Conservation (phyloP, 495 filamentous ascomycete species). For the Penicillium cosmopolitanum region DNA sequence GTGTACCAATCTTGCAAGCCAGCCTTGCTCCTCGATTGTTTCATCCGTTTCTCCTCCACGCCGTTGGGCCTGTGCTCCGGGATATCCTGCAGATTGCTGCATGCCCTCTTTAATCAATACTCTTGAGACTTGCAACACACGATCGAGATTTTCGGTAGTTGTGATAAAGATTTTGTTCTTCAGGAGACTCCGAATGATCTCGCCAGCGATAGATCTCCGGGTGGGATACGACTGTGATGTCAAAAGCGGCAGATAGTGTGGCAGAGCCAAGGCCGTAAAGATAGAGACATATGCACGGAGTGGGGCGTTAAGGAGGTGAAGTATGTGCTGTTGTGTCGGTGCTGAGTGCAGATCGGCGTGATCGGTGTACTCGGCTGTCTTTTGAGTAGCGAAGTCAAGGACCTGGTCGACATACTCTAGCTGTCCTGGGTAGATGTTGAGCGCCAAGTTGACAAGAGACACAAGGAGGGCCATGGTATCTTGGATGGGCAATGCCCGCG, state of each 20-base stretch:
- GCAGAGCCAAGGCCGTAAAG: constrained; percentile 89
- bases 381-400: constrained; percentile 82
- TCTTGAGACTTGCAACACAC: constrained; percentile 81
- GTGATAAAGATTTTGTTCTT: constrained; percentile 79
- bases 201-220: constrained; percentile 84
- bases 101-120: constrained; percentile 92
- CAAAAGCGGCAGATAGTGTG: constrained; percentile 86
- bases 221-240: constrained; percentile 94
- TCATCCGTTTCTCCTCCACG: constrained; percentile 84
- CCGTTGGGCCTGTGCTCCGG: constrained; percentile 68
- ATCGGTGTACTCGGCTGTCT: constrained; percentile 87
- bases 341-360: constrained; percentile 92
- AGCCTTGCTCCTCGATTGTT: constrained; percentile 96
- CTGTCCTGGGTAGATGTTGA: constrained; percentile 92
- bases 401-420: constrained; percentile 97
- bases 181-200: constrained; percentile 77
- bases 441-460: constrained; percentile 86
- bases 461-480: constrained; percentile 92
- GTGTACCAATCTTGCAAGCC: constrained; percentile 90
- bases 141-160: constrained; percentile 78
- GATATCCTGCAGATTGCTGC: constrained; percentile 82
- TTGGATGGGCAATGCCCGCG: constrained; percentile 87
- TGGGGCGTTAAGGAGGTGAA: constrained; percentile 84
- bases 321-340: constrained; percentile 82
- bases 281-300: constrained; percentile 88